Evolutionary conservation across 768 basidiomycete species (phyloP).

Genomic region (Cyclocybe aegerita): DNA sequence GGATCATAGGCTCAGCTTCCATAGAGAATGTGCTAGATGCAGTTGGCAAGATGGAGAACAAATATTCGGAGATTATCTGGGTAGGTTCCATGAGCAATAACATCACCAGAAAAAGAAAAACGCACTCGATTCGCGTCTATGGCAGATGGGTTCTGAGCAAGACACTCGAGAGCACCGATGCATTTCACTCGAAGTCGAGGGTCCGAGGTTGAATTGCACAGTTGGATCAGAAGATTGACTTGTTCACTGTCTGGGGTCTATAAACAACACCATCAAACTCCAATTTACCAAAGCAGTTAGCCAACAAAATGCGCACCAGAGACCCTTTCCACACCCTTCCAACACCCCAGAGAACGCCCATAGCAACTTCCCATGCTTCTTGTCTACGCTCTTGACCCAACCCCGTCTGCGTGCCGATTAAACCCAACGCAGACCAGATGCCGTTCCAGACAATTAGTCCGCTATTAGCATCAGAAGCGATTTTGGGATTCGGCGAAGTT

Average conservation of each 20-base stretch:
- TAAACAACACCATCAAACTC: background rate
- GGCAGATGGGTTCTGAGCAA: slow-evolving; percentile 68
- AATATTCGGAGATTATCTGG: slow-evolving; percentile 62
- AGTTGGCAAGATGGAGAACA: slow-evolving; percentile 63
- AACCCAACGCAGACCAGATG: slow-evolving; percentile 61
- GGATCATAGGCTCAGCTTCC: slow-evolving; percentile 70
- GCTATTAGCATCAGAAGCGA: slow-evolving; percentile 43
- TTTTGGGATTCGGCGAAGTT: slow-evolving; percentile 38
- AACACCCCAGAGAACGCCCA: slow-evolving; percentile 89
- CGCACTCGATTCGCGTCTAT: slow-evolving; percentile 66
- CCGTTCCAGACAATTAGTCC: slow-evolving; percentile 62
- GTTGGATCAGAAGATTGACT: slow-evolving; percentile 61
- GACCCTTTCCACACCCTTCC: slow-evolving; percentile 71
- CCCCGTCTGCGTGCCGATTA: slow-evolving; percentile 58
- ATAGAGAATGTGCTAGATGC: slow-evolving; percentile 35
- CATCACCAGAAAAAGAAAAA: slow-evolving; percentile 1
- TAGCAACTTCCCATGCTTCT: slow-evolving; percentile 77
- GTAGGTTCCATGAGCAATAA: background rate
- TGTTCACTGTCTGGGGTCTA: slow-evolving; percentile 63
- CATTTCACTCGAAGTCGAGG: slow-evolving; percentile 66
- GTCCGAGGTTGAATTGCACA: slow-evolving; percentile 58
- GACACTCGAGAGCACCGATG: slow-evolving; percentile 81
- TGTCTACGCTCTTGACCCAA: slow-evolving; percentile 66
- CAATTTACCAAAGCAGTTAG: background rate
- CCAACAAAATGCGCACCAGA: slow-evolving; percentile 44